Percentiles rank a stretch among this genome's conserved stretches.
Evolutionary conservation across 352 stramenopile genomes (phyloP).

Genomic region (Globisporangium okanoganense): DNA sequence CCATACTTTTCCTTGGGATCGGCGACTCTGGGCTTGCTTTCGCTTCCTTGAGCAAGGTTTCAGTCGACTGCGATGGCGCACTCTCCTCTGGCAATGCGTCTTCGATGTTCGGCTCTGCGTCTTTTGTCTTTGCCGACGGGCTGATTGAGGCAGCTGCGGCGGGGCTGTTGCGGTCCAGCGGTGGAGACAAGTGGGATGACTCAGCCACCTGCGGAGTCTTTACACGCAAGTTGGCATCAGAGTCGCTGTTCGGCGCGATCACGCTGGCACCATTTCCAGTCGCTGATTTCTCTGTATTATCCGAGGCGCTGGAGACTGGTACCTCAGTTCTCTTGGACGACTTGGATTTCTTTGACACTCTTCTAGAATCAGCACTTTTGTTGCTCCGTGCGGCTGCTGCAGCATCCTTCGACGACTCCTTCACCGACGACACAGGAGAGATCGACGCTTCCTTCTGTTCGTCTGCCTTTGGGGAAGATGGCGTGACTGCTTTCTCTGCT

Average conservation of each 20-base stretch:
- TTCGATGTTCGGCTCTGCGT: slow-evolving; percentile 9
- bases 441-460: slow-evolving; percentile 18
- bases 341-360: slow-evolving; percentile 3
- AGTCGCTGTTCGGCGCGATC: not conserved
- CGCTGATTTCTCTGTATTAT: slow-evolving; percentile 1
- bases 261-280: not conserved
- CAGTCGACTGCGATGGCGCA: not conserved
- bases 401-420: slow-evolving; percentile 13
- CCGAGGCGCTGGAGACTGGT: not conserved
- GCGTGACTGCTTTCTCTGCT: not conserved
- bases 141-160: slow-evolving; percentile 43
- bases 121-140: slow-evolving; percentile 45
- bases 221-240: slow-evolving; percentile 30
- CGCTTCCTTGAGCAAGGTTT: not conserved
- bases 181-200: slow-evolving; percentile 48
- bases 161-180: slow-evolving; percentile 39
- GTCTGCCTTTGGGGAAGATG: slow-evolving; percentile 9
- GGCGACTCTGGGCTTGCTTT: slow-evolving; percentile 2
- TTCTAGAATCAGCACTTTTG: slow-evolving; percentile 1
- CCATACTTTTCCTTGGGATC: slow-evolving; percentile 8
- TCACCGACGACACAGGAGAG: slow-evolving; percentile 15
- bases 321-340: not conserved
- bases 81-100: slow-evolving; percentile 8
- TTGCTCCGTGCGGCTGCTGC: not conserved
- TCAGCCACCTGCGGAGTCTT: slow-evolving; percentile 40